A percentile compares a stretch with the other conserved stretches of the same genome.
Evolutionary conservation across 2,329 filamentous ascomycete species (phyloP).

Genomic region (Alternaria solani): DNA sequence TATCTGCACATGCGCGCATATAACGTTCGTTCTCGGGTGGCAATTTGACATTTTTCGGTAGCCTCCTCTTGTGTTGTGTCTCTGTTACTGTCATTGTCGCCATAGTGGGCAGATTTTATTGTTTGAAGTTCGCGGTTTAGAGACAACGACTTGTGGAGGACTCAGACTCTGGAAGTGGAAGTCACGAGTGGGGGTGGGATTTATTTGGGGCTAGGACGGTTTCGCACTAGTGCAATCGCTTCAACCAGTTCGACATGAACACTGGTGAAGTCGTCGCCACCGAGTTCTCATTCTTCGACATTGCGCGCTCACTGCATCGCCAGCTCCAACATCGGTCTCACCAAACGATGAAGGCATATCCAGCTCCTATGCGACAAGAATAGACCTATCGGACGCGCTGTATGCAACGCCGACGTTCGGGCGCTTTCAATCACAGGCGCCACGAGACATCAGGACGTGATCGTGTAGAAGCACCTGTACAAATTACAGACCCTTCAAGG

Average conservation of each 20-base stretch:
- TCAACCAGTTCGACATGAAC: background rate
- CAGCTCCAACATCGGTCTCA: background rate
- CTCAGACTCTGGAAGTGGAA: constrained; percentile 33
- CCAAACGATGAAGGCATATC: accelerated
- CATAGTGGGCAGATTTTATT: constrained; percentile 55
- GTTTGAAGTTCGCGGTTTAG: constrained; percentile 17
- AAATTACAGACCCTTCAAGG: background rate
- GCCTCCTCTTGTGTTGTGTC: constrained; percentile 57
- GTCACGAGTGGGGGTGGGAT: constrained; percentile 33
- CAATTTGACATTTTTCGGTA: constrained; percentile 76
- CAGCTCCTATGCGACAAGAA: background rate
- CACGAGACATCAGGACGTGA: background rate
- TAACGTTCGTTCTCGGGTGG: constrained; percentile 94
- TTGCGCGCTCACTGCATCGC: background rate
- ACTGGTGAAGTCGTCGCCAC: background rate
- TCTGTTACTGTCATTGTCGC: constrained; percentile 69
- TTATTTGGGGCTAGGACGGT: constrained; percentile 23
- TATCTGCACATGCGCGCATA: constrained; percentile 92
- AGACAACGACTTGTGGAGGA: constrained; percentile 29
- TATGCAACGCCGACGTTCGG: background rate
- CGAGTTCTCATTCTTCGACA: background rate
- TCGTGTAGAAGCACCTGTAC: too few species aligned
- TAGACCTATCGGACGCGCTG: background rate
- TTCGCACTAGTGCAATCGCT: constrained; percentile 17
- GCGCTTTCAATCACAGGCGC: background rate